These are phyloP conservation scores for Populus euphratica DNA, from an alignment of 345 rosid genomes.

Conservation along the genomic window DNA sequence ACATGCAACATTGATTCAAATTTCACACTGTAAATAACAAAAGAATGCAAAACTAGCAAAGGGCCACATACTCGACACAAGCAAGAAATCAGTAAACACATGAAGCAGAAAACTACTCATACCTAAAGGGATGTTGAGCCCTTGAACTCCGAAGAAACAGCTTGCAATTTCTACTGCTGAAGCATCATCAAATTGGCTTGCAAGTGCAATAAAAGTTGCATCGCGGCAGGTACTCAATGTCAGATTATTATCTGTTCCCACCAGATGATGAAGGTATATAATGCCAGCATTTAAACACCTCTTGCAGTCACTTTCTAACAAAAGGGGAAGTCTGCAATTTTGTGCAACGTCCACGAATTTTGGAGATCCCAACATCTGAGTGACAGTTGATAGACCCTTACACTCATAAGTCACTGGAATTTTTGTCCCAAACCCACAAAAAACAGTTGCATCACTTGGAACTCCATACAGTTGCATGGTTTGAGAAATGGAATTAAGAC, in stretches of 20 bases:
- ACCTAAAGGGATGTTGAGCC: constrained; percentile 56
- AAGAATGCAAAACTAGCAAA: too few species aligned
- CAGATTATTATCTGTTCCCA: constrained; percentile 51
- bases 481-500: constrained; percentile 57
- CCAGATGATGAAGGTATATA: constrained; percentile 57
- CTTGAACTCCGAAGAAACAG: constrained; percentile 84
- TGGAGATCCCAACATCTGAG: constrained; percentile 71
- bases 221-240: constrained; percentile 83
- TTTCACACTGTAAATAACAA: too few species aligned
- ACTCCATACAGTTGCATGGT: constrained; percentile 77
- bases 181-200: constrained; percentile 60
- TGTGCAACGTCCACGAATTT: constrained; percentile 54
- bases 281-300: constrained; percentile 80
- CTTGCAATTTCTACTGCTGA: constrained; percentile 63
- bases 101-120: constrained; percentile 7
- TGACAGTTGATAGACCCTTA: constrained; percentile 61
- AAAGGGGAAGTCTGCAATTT: constrained; percentile 59
- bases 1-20: too few species aligned
- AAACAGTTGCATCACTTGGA: constrained; percentile 63
- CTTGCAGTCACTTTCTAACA: constrained; percentile 53
- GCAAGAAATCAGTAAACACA: too few species aligned
- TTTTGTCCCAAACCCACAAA: constrained; percentile 84
- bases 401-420: constrained; percentile 76
- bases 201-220: constrained; percentile 77
- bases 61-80: too few species aligned